These are phyloP conservation scores for Neckera pumila DNA, from an alignment of 225 moss, liverwort and hornwort species.

Conservation along the genomic window DNA sequence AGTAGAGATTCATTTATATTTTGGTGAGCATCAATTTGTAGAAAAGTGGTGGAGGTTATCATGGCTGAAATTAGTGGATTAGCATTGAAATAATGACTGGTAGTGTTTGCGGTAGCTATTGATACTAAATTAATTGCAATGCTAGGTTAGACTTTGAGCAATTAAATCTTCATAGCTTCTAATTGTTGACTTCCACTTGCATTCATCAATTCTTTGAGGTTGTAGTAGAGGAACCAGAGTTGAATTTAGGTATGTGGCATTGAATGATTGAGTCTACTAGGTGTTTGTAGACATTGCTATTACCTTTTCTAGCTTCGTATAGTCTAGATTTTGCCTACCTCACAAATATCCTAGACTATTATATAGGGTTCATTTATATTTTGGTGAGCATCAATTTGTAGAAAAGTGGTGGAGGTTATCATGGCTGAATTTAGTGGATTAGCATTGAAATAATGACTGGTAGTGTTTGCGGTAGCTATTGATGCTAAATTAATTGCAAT, in stretches of 20 bases:
- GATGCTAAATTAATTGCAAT: no score
- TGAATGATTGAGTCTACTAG: not conserved
- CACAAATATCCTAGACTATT: no score
- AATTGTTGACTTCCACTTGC: not conserved
- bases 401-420: not conserved
- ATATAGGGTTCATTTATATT: no score
- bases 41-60: not conserved
- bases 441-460: not conserved
- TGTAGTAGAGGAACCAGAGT: not conserved
- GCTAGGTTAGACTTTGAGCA: not conserved
- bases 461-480: not conserved
- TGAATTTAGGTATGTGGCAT: not conserved
- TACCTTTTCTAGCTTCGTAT: no score
- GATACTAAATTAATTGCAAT: no score
- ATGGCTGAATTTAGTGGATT: fast-evolving
- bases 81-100: not conserved
- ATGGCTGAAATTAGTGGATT: fast-evolving
- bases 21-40: no score
- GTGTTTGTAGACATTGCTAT: no score
- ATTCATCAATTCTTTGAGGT: not conserved
- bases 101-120: not conserved
- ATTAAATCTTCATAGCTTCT: not conserved
- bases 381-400: no score
- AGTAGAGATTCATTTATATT: no score
- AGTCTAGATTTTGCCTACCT: no score